Base-by-base conservation (phyloP, 2,329 filamentous ascomycete genomes). In the Cordyceps fumosorosea region DNA sequence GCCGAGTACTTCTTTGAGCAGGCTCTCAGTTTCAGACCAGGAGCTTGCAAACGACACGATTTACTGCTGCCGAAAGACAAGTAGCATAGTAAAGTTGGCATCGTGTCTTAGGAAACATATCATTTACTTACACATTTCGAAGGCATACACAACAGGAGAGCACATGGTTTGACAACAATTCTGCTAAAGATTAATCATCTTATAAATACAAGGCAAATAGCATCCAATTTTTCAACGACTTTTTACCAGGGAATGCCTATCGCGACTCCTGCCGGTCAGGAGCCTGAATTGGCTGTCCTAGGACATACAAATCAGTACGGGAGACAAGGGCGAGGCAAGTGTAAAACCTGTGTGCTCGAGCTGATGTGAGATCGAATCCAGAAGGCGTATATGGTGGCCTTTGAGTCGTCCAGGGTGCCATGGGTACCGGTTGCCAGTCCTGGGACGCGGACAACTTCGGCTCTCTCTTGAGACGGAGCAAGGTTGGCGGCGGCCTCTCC, bases 261-360 rank as follows among this genome's bases (percentile, higher is more conserved):
- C 48, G 56, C 44, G 47, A 40, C 55, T 59, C 55, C 22, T 57
- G 37, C 20, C 22, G 37, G 24, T n/a, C 5, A 60, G 22, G 40
- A 63, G 56, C 32, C 32, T 42, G 51, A 60, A 52, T 44, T 40
- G 40, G 58, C 57, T n/a, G 58, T 64, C 62, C 62, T 64, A 64
- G 53, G 61, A 53, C 24, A 60, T 63, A 64, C 50, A 29, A 53
- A 64, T 64, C 62, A 64, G 62, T 57, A 61, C 5, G 58, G 57
- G 58, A 58, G 51, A 57, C 51, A 48, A 56, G 57, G 53, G 44
- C 51, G 53, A 64, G 53, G 53, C 54, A 60, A 64, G 48, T 58
- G 40, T 51, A 58, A 64, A 64, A 60, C 62, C 62, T 61, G 45
- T 56, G 22, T 60, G 56, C 57, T 62, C 55, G 60, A 52, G 62